phyloP scores from a whole-genome alignment of 768 basidiomycete species.

The Boletus pseudo-olivaceus region DNA sequence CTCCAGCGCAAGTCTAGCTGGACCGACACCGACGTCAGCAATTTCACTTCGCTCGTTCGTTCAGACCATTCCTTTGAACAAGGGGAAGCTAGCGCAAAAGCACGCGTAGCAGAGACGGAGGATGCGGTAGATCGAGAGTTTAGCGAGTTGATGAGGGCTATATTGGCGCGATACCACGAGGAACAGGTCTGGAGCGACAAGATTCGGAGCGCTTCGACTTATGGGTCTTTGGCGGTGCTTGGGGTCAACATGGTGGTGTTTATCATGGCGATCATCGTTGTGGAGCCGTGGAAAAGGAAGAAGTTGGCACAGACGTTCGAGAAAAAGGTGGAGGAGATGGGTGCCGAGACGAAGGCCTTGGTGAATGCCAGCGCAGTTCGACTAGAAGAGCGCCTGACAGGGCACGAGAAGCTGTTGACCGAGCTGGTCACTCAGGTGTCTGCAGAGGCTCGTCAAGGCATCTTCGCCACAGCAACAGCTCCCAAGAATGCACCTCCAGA shows the following conservation, averaged over 20 bases:
- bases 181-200: conserved; percentile 99
- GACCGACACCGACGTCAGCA: conserved; percentile 81
- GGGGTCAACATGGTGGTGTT: conserved; percentile 90
- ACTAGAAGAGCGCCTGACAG: conserved; percentile 46
- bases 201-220: conserved; percentile 92
- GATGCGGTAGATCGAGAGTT: conserved; percentile 84
- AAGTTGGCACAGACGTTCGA: conserved; percentile 87
- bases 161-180: conserved; percentile 92
- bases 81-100: conserved; percentile 69
- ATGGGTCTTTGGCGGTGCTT: conserved; percentile 82
- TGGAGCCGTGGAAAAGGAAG: conserved; percentile 96
- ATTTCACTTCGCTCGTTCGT: conserved; percentile 87
- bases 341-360: conserved; percentile 36
- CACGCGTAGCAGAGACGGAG: conserved; percentile 64
- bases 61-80: conserved; percentile 87
- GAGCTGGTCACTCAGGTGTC: conserved; percentile 24
- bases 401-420: conserved; percentile 40
- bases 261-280: conserved; percentile 80
- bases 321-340: conserved; percentile 65
- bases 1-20: conserved; percentile 92
- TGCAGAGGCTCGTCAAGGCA: conserved; percentile 11
- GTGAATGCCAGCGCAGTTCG: conserved; percentile 47
- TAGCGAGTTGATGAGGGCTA: conserved; percentile 80
- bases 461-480: neutral
- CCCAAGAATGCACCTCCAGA: conserved; percentile 2